Base-by-base conservation (phyloP, 108 stramenopile genomes). In the Fistulifera pelliculosa region DNA sequence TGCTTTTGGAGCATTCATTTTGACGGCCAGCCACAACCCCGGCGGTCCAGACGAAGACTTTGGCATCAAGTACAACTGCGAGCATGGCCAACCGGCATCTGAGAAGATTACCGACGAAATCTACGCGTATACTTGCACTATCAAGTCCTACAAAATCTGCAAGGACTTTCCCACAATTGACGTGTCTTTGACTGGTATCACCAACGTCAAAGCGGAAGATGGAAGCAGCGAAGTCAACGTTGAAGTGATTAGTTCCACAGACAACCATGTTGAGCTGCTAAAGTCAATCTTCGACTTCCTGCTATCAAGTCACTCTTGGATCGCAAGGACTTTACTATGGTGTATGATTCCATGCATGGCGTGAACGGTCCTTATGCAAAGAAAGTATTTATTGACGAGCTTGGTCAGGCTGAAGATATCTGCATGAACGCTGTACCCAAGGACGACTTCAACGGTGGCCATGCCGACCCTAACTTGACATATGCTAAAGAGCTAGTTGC, bases 1-100 rank as follows among this genome's bases (percentile, higher is more conserved):
- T 69, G 77, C 94, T 16, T 96, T 93, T 55, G 98, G 98, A 41
- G 96, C 93, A 19, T 96, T 99, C 71, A 98, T 99, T 65, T 81
- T 99, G 47, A 99, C 99, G 24, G 99, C 98, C n/a, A 91, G 88
- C 68, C 98, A 99, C 90, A 99, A 99, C 82, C 98, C 99, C 24
- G 99, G 98, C 49, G 99, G 99, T 19, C 99, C 98, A 6, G 90
- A 95, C 24, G 97, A 96, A 71, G 97, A 99, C 62, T 97, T 97
- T 61, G 96, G 95, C 49, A 94, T 97, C 85, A 97, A 97, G 77
- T 99, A 98, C 94, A 99, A 99, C 78, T 90, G 88, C 52, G 94
- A 94, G 61, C 96, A 97, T 73, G 99, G 99, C 41, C 94, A 96
- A 38, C 98, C 99, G 22, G 99, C 98, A 28, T 92, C 94, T 12